Base-by-base conservation (phyloP, 2,329 filamentous ascomycete genomes). In the Aspergillus niger region DNA sequence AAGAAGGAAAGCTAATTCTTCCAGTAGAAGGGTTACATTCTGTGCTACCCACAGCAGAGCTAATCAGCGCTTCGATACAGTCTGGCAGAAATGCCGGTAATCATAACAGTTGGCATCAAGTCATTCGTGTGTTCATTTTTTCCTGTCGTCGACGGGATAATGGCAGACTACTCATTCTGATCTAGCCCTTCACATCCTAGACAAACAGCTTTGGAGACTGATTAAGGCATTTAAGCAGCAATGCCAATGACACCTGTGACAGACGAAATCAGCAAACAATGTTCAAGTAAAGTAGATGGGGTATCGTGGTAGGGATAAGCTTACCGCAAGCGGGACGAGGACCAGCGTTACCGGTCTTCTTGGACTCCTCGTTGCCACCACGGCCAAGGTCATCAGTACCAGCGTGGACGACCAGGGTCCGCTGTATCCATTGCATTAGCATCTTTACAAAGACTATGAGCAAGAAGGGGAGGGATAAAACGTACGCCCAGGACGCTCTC, bases 311-410 rank as follows among this genome's bases (percentile, higher is more conserved):
- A 52, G 13, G 4, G 49, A 44, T 1, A 50, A 80, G 26, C 86
- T 77, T 86, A 91, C 95, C 95, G 82, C 95, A 99, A 77, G 95
- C 95, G 77, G 95, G 95, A 76, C 95, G 91, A 71, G 83, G 79
- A 73, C 95, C 95, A 76, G 95, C 95, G 79, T 98, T 99, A 70
- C 95, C 95, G 68, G 95, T 99, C 89, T 96, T 97, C 85, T 96
- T 92, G 74, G 92, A 97, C 85, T 98, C 92, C 82, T 94, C 91
- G 82, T 91, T 89, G 71, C 82, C 91, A 74, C 92, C 92, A 85
- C 91, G 91, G 80, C 95, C 95, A 67, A 99, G 91, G 77, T 99
- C 95, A 77, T 99, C 95, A 69, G 94, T 98, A 78, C 95, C 95
- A 71, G 84, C 89, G 84, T 99, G 95, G 74, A 96, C 87, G 73